Evolutionary conservation across 371 early-diverging fungal species (phyloP), one percentile per base, ranked within the genome.

Genomic region (Mucor mucedo): DNA sequence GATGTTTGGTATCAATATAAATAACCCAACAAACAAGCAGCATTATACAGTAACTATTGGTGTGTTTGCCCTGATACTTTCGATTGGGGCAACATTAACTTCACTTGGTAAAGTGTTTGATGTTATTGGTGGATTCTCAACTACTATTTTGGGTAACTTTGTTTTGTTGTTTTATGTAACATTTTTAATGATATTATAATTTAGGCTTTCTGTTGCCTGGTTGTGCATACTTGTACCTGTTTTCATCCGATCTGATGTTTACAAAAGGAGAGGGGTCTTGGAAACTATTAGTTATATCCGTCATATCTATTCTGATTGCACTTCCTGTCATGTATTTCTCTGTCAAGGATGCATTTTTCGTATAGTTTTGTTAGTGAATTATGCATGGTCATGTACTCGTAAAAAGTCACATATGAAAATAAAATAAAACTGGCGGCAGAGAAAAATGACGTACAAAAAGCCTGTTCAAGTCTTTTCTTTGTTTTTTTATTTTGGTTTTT

Each of bases 91-190:
- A 16, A 78, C 79, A 0, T 44, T 85, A 13, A 69, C 72, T 5
- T 75, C 76, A 11, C 64, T 86, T 2, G 87, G 87, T 14, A 75
- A 77, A 7, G 66, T 83, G 10, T 84, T 79, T 69, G 78, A 77
- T 55, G 60, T 85, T 14, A 72, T 84, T 52, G 87, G 87, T 44
- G 85, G 84, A n/a, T 74, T 86, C 45, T 79, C 83, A 5, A 78
- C 84, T 8, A 86, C 80, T 0, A 68, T 71, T 48, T 33, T 85
- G 41, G 77, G 77, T 73, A 42, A 9, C 11, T 8, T 21, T 33
- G 5, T 38, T 42, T 66, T 55, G 58, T 48, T 29, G 39, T 45
- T 30, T 38, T n/a, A 21, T 44, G 44, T 44, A 44, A 44, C 29
- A 9, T 32, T 14, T 53, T n/a, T 33, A 11, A 14, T 48, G 10